A percentile compares a stretch with the other conserved stretches of the same genome.
phyloP scores from a whole-genome alignment of 345 rosid species.

The Pistacia atlantica region DNA sequence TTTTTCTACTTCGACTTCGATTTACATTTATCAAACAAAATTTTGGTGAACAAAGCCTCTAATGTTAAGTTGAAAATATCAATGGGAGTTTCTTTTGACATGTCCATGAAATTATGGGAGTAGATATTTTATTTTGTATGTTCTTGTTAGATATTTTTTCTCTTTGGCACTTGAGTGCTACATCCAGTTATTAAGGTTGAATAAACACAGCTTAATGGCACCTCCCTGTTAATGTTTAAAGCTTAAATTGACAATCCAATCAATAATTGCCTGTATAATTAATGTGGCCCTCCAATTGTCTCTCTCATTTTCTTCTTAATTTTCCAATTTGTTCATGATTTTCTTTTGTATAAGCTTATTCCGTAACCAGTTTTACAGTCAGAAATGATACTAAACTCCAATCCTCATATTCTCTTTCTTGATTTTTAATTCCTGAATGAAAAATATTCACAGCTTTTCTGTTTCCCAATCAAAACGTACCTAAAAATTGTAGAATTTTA shows the following conservation, averaged over 20 bases:
- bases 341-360: neutral
- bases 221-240: neutral
- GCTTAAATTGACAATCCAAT: conserved; percentile 7
- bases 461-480: too few species aligned
- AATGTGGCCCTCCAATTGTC: neutral
- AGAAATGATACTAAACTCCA: neutral
- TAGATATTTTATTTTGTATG: neutral
- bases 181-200: neutral
- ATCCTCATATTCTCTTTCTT: too few species aligned
- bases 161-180: too few species aligned
- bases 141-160: neutral
- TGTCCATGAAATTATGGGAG: neutral
- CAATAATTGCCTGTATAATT: neutral
- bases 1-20: too few species aligned
- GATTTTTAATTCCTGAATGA: too few species aligned
- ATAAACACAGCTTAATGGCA: neutral
- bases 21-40: neutral
- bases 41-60: neutral
- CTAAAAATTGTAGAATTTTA: too few species aligned
- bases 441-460: too few species aligned
- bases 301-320: neutral
- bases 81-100: neutral
- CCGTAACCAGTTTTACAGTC: neutral
- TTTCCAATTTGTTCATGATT: neutral
- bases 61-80: too few species aligned